Evolutionary conservation across 2,329 filamentous ascomycete genomes (phyloP).

Genomic region (Trichoderma hamatum): DNA sequence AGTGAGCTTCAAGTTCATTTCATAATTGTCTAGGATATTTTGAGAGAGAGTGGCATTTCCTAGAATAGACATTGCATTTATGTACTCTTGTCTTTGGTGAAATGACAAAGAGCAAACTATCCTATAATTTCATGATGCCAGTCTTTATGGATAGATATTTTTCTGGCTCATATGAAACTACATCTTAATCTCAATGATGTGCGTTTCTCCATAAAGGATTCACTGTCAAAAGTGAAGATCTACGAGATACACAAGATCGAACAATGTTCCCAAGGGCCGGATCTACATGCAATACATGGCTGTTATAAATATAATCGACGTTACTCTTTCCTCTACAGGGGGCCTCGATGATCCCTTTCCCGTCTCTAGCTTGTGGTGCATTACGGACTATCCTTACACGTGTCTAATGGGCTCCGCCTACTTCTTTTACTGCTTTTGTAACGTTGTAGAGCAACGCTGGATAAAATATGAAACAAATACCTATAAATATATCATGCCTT

Average conservation of each 20-base stretch:
- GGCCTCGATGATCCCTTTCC: background rate
- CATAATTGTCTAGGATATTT: background rate
- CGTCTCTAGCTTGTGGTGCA: background rate
- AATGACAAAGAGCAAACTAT: background rate
- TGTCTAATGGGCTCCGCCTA: background rate
- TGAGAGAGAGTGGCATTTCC: background rate
- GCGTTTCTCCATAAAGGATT: background rate
- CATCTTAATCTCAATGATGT: background rate
- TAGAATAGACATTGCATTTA: background rate
- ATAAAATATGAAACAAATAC: background rate
- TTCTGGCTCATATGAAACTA: background rate
- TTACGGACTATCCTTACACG: background rate
- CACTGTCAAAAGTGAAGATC: background rate
- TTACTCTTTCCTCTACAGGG: background rate
- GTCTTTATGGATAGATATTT: background rate
- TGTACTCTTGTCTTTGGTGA: background rate
- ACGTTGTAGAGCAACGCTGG: background rate
- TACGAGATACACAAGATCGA: background rate
- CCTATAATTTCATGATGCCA: background rate
- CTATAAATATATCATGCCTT: conserved; percentile 32
- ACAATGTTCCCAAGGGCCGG: background rate
- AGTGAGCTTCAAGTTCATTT: background rate
- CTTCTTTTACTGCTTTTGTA: background rate
- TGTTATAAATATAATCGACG: background rate
- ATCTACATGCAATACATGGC: background rate